Base-by-base conservation (phyloP, 1,284 basidiomycete species). In the Schizophyllum commune region DNA sequence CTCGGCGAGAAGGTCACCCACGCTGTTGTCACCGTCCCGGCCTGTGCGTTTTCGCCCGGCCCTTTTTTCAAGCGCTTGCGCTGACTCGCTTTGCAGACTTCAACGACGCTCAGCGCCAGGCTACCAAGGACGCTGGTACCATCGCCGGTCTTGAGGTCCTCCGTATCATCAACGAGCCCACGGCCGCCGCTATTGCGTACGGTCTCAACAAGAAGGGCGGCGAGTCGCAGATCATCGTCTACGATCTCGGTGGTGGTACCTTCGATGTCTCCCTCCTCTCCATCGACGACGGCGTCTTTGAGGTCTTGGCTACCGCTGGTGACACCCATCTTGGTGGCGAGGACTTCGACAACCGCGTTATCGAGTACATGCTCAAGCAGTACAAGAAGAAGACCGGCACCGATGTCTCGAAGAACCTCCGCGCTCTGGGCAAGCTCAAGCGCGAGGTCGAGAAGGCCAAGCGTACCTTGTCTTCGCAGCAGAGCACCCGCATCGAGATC, bases 321-420 rank as follows among this genome's bases (percentile, higher is more conserved):
- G 96, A 99, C 79, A 98, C 96, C 65, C 96, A 98, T 75, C 90
- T 98, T 66, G 96, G 96, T 83, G 96, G 96, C 78, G 96, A 98
- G 80, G 96, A 98, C 80, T 98, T 98, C 74, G 96, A 98, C 78
- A 96, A 98, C 84, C 90, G 93, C 61, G 85, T 96, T 65, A 94
- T 96, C 68, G 92, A 96, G 66, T 88, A 94, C 83, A 84, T 97
- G 72, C 83, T 88, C 81, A 96, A 96, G 81, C 76, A 81, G 63
- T 97, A 96, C 89, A 96, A 96, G 87, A 91, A 91, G 83, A 96
- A 96, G 85, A 92, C 90, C 51, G 91, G 91, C 64, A 90, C 89
- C 63, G 96, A 98, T 70, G 92, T 96, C 64, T 82, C 83, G 64
- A 82, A 76, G 73, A 97, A 98, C 83, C 84, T 92, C 70, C 86